Evolutionary conservation across 305 asterid genomes (phyloP), one percentile per base, ranked within the genome.

Genomic region (Vinca major): DNA sequence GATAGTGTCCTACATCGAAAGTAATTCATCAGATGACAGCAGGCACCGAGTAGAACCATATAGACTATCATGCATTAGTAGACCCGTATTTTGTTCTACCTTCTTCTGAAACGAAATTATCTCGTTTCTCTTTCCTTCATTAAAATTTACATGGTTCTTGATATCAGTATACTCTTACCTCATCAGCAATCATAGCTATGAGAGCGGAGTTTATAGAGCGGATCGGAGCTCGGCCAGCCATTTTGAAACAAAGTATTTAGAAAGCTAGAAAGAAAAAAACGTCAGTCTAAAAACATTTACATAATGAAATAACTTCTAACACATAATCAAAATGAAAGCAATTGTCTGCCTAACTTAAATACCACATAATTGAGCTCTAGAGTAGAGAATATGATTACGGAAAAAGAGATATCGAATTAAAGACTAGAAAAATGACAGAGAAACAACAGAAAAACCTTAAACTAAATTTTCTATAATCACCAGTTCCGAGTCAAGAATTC

Each of bases 151-250:
- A 14, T 51, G 71, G 63, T 36, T 64, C 74, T 16, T 16, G 44
- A 44, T 50, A 55, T 40, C 44, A 66, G 57, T 40, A 39, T n/a
- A 19, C 7, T 20, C 13, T 65, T 77, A 92, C 98, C 98, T 92
- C 98, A 74, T 92, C 98, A 48, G 90, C 98, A 57, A 92, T 92
- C 98, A 92, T 92, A 17, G 97, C 92, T 71, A 92, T 85, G 73
- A 92, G 92, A 43, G 98, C 98, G 7, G 98, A 90, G 80, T 66
- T 88, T 74, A 54, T 88, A 3, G 95, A 79, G 69, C 89, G 95
- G 85, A 92, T 84, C 79, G 86, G 96, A 74, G 90, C 67, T 76
- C 85, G 84, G 79, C 89, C 89, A 37, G 97, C 98, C 98, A 92
- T 90, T 82, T 81, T 51, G 41, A 9, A 13, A 20, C 45, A 6